A percentile compares a stretch with the other conserved stretches of the same genome.
Conservation (phyloP, 768 basidiomycete species). For the Rhizopogon vulgaris region DNA sequence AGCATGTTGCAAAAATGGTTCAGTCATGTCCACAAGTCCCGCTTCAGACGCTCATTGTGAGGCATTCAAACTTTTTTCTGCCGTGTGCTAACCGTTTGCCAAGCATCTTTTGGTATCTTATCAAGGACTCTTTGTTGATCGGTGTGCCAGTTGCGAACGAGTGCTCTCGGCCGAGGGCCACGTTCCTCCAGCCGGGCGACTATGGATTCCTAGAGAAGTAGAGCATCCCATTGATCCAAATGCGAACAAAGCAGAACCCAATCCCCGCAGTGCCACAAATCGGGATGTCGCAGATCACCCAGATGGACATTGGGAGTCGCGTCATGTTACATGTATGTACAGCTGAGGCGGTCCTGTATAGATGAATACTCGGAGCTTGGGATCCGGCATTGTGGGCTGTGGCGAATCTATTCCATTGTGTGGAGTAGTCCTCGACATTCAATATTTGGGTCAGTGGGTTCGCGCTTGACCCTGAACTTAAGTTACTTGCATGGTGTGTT, state of each 20-base stretch:
- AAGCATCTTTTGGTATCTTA: conserved; percentile 54
- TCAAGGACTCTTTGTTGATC: conserved; percentile 52
- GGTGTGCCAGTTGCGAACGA: conserved; percentile 55
- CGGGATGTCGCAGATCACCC: conserved; percentile 13
- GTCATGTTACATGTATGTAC: conserved; percentile 43
- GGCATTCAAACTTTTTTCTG: conserved; percentile 4
- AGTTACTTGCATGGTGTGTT: not conserved
- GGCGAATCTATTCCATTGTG: not conserved
- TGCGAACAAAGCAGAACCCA: not conserved
- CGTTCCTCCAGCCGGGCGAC: conserved; percentile 62
- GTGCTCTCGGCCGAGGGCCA: conserved; percentile 67
- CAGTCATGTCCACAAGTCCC: conserved; percentile 47
- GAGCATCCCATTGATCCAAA: not conserved
- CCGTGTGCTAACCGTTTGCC: conserved; percentile 1
- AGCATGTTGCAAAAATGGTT: conserved; percentile 58
- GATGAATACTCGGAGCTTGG: not conserved
- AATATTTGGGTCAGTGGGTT: not conserved
- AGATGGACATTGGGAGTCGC: conserved; percentile 39
- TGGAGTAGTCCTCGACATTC: not conserved
- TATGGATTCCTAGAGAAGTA: conserved; percentile 34
- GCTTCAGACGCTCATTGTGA: conserved; percentile 48
- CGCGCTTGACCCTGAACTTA: not conserved
- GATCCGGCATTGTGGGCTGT: not conserved
- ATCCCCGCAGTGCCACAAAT: not conserved
- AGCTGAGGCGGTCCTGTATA: conserved; percentile 5